phyloP scores from a whole-genome alignment of 192 early-diverging fungal species.

The Haplosporangium gracile region DNA sequence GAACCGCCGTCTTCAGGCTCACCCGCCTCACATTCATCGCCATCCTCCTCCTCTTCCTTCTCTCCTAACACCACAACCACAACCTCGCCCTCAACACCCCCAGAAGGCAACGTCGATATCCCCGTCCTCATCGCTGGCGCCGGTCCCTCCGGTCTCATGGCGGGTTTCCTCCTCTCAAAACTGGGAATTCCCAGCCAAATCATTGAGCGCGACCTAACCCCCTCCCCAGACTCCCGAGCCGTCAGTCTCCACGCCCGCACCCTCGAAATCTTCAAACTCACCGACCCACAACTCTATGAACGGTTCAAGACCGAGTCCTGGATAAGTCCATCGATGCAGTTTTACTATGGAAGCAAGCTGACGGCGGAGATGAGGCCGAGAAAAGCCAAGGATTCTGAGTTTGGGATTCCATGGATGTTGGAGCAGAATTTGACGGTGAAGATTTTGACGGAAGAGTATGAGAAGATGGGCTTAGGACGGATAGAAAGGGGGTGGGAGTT shows the following conservation, averaged over 20 bases:
- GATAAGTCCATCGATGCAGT: background rate
- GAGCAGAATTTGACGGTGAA: background rate
- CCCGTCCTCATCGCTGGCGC: constrained; percentile 30
- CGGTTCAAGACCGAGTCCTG: background rate
- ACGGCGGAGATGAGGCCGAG: background rate
- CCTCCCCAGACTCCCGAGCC: background rate
- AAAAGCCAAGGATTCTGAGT: background rate
- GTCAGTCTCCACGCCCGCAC: constrained; percentile 14
- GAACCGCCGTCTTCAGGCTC: too few relatives aligned
- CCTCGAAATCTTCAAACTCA: constrained; percentile 10
- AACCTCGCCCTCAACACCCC: too few relatives aligned
- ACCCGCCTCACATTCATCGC: too few relatives aligned
- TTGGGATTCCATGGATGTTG: background rate
- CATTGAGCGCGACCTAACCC: constrained; percentile 10
- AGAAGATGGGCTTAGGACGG: constrained; percentile 11
- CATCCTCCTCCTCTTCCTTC: too few relatives aligned
- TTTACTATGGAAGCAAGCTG: background rate
- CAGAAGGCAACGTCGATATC: background rate
- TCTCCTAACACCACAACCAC: too few relatives aligned
- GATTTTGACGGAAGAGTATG: background rate
- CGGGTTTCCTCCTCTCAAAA: constrained; percentile 12
- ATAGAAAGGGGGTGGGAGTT: constrained; percentile 50
- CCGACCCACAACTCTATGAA: background rate
- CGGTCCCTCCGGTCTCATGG: constrained; percentile 19
- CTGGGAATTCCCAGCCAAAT: constrained; percentile 16